phyloP scores from a whole-genome alignment of 106 monocot genomes.

The Agapanthus africanus region DNA sequence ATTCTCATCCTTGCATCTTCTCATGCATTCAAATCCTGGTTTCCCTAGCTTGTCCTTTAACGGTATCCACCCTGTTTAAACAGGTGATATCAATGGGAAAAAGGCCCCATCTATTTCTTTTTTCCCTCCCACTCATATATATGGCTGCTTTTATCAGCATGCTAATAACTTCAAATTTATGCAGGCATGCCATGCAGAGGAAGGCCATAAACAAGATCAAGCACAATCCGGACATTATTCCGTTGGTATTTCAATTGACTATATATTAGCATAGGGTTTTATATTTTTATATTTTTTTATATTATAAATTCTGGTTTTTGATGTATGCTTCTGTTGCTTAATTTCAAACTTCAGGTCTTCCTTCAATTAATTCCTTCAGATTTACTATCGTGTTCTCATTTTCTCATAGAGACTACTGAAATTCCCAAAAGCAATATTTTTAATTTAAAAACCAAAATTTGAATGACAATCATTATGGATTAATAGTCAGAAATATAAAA shows the following conservation, averaged over 20 bases:
- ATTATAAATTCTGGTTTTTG: too few species aligned
- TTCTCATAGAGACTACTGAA: neutral
- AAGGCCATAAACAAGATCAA: constrained; percentile 25
- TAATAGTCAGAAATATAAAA: neutral
- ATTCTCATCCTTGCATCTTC: constrained; percentile 1
- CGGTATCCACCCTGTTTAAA: neutral
- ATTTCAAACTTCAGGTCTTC: neutral
- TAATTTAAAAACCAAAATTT: neutral
- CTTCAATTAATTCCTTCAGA: neutral
- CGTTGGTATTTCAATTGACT: constrained; percentile 16
- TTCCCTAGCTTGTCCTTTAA: neutral
- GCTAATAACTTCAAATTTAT: constrained; percentile 8
- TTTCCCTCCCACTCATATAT: neutral
- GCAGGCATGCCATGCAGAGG: constrained; percentile 30
- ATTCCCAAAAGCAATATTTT: neutral
- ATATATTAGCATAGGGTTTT: neutral
- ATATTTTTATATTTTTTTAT: neutral
- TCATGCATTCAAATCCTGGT: neutral
- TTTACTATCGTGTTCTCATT: neutral
- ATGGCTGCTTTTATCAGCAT: neutral
- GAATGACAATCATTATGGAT: neutral
- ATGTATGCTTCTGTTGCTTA: neutral
- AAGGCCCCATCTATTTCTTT: neutral
- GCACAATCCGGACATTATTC: constrained; percentile 15
- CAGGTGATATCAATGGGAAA: neutral